Evolutionary conservation across 192 early-diverging fungal genomes (phyloP).

Genomic region (Linnemannia hyalina): DNA sequence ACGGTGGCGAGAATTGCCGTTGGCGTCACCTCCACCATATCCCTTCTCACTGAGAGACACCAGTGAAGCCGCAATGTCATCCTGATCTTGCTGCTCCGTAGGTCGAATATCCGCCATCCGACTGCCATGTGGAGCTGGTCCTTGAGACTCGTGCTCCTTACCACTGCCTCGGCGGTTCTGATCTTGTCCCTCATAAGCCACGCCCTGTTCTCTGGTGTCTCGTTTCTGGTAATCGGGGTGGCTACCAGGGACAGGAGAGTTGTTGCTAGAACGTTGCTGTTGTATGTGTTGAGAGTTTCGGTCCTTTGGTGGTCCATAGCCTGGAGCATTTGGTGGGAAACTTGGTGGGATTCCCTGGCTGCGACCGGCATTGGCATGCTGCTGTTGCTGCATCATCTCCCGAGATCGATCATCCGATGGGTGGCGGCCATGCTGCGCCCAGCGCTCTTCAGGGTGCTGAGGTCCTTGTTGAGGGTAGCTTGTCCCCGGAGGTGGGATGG

Average conservation of each 20-base stretch:
- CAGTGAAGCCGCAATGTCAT: constrained; percentile 50
- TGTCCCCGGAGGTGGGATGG: neutral
- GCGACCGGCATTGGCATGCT: neutral
- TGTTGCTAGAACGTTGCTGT: constrained; percentile 13
- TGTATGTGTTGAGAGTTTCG: neutral
- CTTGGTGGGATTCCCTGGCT: neutral
- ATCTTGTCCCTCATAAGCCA: constrained; percentile 22
- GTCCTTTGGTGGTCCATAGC: neutral
- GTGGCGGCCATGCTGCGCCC: constrained; percentile 36
- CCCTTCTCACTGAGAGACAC: constrained; percentile 52
- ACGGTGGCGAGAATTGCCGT: neutral
- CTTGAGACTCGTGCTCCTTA: neutral
- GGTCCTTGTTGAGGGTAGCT: neutral
- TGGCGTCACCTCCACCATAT: neutral
- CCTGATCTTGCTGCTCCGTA: constrained; percentile 43
- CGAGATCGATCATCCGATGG: constrained; percentile 33
- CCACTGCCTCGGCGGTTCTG: neutral
- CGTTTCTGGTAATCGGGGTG: constrained; percentile 9
- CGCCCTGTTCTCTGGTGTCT: constrained; percentile 12
- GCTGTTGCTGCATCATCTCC: constrained; percentile 21
- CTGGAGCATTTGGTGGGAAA: neutral
- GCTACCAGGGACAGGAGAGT: constrained; percentile 1
- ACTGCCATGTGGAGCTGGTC: neutral
- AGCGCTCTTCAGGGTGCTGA: constrained; percentile 23
- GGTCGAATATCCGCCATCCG: neutral